A percentile compares a stretch with the other conserved stretches of the same genome.
Conservation (phyloP, 1,284 basidiomycete genomes). For the Cutaneotrichosporon cavernicola region DNA sequence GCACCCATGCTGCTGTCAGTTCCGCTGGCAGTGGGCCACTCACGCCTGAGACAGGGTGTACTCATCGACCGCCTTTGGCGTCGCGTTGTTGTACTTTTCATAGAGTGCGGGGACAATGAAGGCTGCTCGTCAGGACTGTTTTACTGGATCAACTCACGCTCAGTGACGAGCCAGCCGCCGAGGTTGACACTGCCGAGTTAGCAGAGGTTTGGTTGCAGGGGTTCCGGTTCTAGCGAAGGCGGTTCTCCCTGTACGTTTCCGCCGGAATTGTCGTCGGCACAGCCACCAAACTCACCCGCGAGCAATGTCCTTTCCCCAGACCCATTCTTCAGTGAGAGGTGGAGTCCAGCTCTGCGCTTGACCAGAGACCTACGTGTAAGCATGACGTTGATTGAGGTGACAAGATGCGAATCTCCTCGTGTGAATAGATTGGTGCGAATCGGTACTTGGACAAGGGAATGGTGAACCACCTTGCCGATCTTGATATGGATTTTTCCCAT, state of each 20-base stretch:
- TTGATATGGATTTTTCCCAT: no score
- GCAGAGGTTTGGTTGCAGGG: not conserved
- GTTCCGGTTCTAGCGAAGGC: not conserved
- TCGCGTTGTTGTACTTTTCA: slow-evolving; percentile 56
- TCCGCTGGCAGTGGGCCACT: not conserved
- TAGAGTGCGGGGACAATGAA: slow-evolving; percentile 79
- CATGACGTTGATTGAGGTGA: not conserved
- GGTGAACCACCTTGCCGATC: no score
- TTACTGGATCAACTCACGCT: slow-evolving; percentile 57
- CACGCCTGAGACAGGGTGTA: slow-evolving; percentile 61
- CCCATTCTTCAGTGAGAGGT: slow-evolving; percentile 72
- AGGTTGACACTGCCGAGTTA: slow-evolving; percentile 66
- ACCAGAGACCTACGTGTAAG: slow-evolving; percentile 16
- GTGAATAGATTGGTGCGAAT: no score
- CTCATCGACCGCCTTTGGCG: slow-evolving; percentile 64
- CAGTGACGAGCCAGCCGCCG: slow-evolving; percentile 60
- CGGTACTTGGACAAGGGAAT: no score
- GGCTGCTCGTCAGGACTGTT: slow-evolving; percentile 64
- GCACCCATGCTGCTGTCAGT: slow-evolving; percentile 57
- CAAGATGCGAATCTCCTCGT: not conserved
- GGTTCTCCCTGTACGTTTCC: not conserved
- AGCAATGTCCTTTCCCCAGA: slow-evolving; percentile 70
- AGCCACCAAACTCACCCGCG: slow-evolving; percentile 33
- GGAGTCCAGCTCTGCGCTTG: slow-evolving; percentile 25
- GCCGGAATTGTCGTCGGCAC: not conserved